Evolutionary conservation across 208 protist genomes (phyloP).

Genomic region (Novymonas esmeraldas): DNA sequence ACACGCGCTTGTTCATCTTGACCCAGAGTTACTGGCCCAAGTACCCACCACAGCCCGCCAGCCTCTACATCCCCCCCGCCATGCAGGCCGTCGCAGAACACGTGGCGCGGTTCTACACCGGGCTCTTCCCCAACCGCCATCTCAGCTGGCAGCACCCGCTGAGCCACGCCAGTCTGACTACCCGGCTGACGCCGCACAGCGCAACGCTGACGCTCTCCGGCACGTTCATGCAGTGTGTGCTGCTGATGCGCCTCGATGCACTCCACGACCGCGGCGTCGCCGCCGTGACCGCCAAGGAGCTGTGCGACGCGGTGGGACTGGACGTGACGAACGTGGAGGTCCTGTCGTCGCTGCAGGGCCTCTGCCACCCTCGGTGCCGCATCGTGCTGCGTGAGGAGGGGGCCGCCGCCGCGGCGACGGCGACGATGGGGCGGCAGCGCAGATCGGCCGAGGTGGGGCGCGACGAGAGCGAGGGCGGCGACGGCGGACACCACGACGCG

Average conservation of each 20-base stretch:
- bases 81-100: conserved; percentile 47
- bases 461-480: conserved; percentile 8
- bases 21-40: conserved; percentile 92
- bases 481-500: too few species aligned
- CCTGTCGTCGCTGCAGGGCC: conserved; percentile 47
- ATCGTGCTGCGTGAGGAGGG: conserved; percentile 42
- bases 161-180: conserved; percentile 68
- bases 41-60: conserved; percentile 36
- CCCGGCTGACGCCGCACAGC: conserved; percentile 30
- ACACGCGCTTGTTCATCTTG: conserved; percentile 80
- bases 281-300: conserved; percentile 50
- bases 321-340: conserved; percentile 61
- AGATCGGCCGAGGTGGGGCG: background rate
- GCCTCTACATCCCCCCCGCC: conserved; percentile 44
- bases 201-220: conserved; percentile 75
- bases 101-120: conserved; percentile 87
- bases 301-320: conserved; percentile 59
- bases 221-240: conserved; percentile 90
- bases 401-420: background rate
- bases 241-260: conserved; percentile 92
- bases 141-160: conserved; percentile 93
- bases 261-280: conserved; percentile 36
- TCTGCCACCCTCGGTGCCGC: conserved; percentile 50
- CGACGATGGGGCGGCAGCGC: background rate
- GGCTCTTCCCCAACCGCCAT: conserved; percentile 68